A percentile compares a stretch with the other conserved stretches of the same genome.
phyloP scores from a whole-genome alignment of 306 rosid genomes.

The Vigna radiata region DNA sequence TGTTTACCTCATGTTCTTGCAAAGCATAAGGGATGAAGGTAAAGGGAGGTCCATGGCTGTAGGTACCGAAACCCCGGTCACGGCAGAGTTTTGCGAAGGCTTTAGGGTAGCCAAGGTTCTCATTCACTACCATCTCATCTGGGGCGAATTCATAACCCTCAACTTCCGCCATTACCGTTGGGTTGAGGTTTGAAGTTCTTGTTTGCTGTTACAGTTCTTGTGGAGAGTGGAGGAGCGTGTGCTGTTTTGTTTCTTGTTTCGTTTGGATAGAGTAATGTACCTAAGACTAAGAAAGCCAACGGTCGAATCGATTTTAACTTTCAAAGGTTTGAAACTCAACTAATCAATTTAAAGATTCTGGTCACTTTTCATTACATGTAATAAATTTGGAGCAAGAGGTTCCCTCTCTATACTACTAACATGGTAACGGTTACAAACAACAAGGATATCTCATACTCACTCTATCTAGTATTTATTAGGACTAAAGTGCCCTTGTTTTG shows the following conservation, averaged over 20 bases:
- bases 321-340: not conserved
- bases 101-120: constrained; percentile 82
- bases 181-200: constrained; percentile 31
- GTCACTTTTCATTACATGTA: constrained; percentile 27
- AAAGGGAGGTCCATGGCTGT: constrained; percentile 79
- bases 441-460: not conserved
- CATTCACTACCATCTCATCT: constrained; percentile 69
- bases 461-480: not conserved
- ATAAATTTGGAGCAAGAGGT: not conserved
- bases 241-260: constrained; percentile 3
- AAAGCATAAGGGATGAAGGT: constrained; percentile 77
- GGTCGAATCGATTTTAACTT: constrained; percentile 56
- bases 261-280: constrained; percentile 16
- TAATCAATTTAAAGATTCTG: constrained; percentile 27
- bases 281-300: constrained; percentile 48
- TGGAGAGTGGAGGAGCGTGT: constrained; percentile 16
- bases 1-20: constrained; percentile 72
- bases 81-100: constrained; percentile 77
- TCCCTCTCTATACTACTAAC: not conserved
- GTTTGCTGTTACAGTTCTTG: not conserved
- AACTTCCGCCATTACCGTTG: constrained; percentile 63
- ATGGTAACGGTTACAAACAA: constrained; percentile 62
- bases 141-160: constrained; percentile 58
- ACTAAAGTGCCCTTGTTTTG: constrained; percentile 19
- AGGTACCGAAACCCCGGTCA: constrained; percentile 59